Evolutionary conservation across 352 stramenopile species (phyloP), one percentile per base, ranked within the genome.

Genomic region (Globisporangium splendens): DNA sequence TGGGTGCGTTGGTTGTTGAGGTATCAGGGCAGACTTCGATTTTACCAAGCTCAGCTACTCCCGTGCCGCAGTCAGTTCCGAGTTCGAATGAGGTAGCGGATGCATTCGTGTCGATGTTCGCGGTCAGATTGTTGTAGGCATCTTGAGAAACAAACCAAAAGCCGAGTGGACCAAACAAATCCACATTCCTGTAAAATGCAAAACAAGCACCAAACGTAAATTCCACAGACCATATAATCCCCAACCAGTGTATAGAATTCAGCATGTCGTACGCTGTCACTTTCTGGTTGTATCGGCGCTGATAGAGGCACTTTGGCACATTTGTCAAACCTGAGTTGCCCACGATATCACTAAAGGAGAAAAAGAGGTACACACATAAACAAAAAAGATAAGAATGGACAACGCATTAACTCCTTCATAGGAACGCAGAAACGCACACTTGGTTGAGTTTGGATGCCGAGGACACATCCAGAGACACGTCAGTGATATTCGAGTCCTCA

Each of bases 231-330:
- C 28, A 6, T 10, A 35, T 6, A 8, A 46, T 11, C 38, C 11
- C 2, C 10, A 35, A 13, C 11, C 28, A 21, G 6, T 44, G 17
- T 7, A 17, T 17, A 44, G 10, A 44, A 44, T 35, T 10, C 28
- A n/a, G 39, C 17, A 44, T 44, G 4, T 65, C 68, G 44, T 62
- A 75, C 68, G 67, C 22, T 47, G 46, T 59, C 20, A 75, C 13
- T 12, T 6, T 56, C 0, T 53, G 22, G 11, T 14, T 11, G 47
- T 76, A 79, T 18, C 52, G 24, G 8, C 57, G 60, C 21, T 76
- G 51, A 39, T 74, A 83, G 21, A 83, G 57, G 13, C 69, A 50
- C 11, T 17, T 60, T 5, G 73, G 73, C 8, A 82, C 39, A 22
- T 49, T 18, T 8, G 18, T 14, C 41, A 82, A 77, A 44, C 6